phyloP scores from a whole-genome alignment of 139 green algal genomes.

The Pleodorina starrii region DNA sequence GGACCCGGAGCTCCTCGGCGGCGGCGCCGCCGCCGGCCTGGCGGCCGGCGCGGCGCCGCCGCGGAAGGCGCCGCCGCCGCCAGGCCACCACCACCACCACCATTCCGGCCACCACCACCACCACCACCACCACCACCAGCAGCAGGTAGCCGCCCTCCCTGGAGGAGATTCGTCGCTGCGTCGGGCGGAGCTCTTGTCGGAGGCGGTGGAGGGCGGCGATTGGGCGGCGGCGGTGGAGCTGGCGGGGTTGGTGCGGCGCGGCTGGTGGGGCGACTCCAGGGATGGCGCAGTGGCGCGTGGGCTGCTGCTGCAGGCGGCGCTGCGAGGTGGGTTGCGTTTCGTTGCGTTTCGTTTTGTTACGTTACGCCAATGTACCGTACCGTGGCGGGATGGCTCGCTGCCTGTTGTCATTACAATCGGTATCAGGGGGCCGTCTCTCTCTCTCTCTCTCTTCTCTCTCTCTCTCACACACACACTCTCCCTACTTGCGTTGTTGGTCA shows the following conservation, averaged over 20 bases:
- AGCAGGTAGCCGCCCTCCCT: neutral
- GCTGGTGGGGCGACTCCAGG: conserved; percentile 36
- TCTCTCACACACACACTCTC: too few species aligned
- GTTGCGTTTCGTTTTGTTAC: too few species aligned
- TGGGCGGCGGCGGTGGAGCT: conserved; percentile 15
- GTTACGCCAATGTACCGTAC: too few species aligned
- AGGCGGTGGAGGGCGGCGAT: conserved; percentile 16
- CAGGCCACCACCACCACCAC: neutral
- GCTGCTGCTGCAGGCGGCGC: conserved; percentile 35
- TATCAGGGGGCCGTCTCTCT: too few species aligned
- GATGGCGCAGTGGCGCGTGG: conserved; percentile 37
- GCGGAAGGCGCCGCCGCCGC: neutral
- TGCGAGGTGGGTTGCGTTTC: conserved; percentile 2
- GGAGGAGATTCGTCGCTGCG: conserved; percentile 1
- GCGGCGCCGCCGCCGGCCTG: neutral
- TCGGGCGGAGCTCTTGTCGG: conserved; percentile 4
- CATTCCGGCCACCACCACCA: too few species aligned
- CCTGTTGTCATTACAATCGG: too few species aligned
- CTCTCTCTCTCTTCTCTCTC: too few species aligned
- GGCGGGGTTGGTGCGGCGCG: neutral
- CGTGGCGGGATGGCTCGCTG: too few species aligned
- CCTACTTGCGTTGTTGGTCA: too few species aligned
- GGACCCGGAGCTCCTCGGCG: neutral
- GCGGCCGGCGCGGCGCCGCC: neutral
- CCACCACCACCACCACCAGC: too few species aligned